These are phyloP conservation scores for Penicillium sp. DNA, from an alignment of 2,329 filamentous ascomycete genomes.

Conservation along the genomic window DNA sequence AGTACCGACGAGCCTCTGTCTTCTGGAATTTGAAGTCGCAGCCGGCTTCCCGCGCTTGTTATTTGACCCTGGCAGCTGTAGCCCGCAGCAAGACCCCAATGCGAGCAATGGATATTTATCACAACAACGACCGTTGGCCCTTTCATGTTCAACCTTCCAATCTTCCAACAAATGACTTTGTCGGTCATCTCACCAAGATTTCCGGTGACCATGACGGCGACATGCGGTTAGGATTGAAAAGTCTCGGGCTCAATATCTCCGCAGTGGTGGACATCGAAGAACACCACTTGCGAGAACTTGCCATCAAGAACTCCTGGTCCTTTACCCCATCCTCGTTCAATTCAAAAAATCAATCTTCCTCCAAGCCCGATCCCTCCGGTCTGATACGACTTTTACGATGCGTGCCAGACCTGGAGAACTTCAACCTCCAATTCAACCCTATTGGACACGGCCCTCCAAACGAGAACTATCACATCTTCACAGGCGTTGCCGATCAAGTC, in stretches of 20 bases:
- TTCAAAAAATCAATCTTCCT: background rate
- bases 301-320: background rate
- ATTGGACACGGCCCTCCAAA: background rate
- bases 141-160: background rate
- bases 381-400: background rate
- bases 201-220: background rate
- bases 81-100: conserved; percentile 1
- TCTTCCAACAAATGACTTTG: background rate
- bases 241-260: background rate
- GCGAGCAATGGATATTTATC: conserved; percentile 6
- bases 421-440: background rate
- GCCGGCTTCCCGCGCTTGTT: conserved; percentile 7
- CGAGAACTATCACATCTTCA: background rate
- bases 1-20: background rate
- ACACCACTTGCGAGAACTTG: too few species aligned
- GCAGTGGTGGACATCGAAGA: background rate
- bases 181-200: background rate
- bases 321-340: background rate
- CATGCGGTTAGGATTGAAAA: background rate
- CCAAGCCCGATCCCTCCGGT: background rate
- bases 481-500: background rate
- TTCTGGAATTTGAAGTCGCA: background rate
- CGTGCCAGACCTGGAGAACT: background rate
- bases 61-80: conserved; percentile 4
- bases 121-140: background rate